These are phyloP conservation scores for Candida alai DNA, from an alignment of 805 yeast species.

Conservation along the genomic window DNA sequence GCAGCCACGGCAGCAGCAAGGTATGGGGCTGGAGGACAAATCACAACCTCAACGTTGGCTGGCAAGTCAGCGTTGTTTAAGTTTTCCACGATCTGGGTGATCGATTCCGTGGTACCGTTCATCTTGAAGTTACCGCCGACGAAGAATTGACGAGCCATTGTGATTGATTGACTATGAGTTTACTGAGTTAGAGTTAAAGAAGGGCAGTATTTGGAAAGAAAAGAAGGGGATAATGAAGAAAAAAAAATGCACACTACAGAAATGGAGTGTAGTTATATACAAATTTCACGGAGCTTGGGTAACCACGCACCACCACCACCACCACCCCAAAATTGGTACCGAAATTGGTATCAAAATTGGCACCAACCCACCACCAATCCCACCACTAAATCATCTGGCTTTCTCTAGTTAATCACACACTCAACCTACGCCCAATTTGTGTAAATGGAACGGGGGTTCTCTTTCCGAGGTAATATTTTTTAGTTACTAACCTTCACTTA, in stretches of 20 bases:
- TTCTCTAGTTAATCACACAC: no score
- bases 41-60: slow-evolving; percentile 81
- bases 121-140: slow-evolving; percentile 99
- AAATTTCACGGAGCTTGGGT: neutral
- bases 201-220: slow-evolving; percentile 2
- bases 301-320: slow-evolving; percentile 1
- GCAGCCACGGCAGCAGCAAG: slow-evolving; percentile 67
- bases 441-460: no score
- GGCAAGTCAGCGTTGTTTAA: slow-evolving; percentile 78
- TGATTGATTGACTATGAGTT: slow-evolving; percentile 8
- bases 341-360: no score
- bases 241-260: neutral
- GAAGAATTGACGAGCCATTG: slow-evolving; percentile 84
- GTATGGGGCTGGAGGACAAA: slow-evolving; percentile 96
- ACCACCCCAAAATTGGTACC: no score
- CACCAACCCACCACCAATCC: no score
- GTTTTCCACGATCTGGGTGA: slow-evolving; percentile 76
- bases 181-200: slow-evolving; percentile 3
- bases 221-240: slow-evolving; percentile 5
- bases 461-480: no score
- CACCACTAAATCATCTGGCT: no score
- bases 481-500: no score
- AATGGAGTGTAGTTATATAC: neutral
- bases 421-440: no score
- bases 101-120: slow-evolving; percentile 90